Evolutionary conservation across 2,329 filamentous ascomycete genomes (phyloP).

Genomic region (Exophiala oligosperma): DNA sequence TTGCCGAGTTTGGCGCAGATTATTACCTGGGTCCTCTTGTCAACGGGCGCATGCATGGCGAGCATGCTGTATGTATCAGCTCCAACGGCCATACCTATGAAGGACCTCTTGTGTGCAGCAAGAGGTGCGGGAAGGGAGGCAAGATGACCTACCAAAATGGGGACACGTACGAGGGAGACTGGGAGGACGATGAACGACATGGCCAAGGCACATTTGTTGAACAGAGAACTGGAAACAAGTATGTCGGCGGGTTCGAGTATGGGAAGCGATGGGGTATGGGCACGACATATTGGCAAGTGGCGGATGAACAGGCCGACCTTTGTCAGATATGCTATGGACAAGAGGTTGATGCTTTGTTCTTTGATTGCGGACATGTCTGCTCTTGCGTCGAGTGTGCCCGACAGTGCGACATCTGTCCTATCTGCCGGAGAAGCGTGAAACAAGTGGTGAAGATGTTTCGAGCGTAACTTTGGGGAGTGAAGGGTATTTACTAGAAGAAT

Average conservation of each 20-base stretch:
- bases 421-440: conserved; percentile 59
- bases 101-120: conserved; percentile 54
- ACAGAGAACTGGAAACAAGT: conserved; percentile 59
- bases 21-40: conserved; percentile 57
- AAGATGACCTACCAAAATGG: conserved; percentile 58
- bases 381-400: conserved; percentile 61
- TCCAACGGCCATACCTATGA: conserved; percentile 57
- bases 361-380: conserved; percentile 64
- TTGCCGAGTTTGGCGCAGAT: conserved; percentile 52
- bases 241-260: conserved; percentile 60
- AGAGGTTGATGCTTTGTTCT: conserved; percentile 60
- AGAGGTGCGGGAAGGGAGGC: conserved; percentile 55
- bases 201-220: conserved; percentile 60
- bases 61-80: conserved; percentile 52
- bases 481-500: too few species aligned
- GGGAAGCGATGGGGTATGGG: conserved; percentile 63
- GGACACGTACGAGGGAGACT: conserved; percentile 49
- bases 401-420: conserved; percentile 60
- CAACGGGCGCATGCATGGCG: conserved; percentile 54
- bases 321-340: conserved; percentile 65
- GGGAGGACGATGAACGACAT: conserved; percentile 49
- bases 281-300: conserved; percentile 62
- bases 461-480: conserved; percentile 31
- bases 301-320: conserved; percentile 59
- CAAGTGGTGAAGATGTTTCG: conserved; percentile 59